Conservation (phyloP, 208 protist species). For the Leishmania turanica region DNA sequence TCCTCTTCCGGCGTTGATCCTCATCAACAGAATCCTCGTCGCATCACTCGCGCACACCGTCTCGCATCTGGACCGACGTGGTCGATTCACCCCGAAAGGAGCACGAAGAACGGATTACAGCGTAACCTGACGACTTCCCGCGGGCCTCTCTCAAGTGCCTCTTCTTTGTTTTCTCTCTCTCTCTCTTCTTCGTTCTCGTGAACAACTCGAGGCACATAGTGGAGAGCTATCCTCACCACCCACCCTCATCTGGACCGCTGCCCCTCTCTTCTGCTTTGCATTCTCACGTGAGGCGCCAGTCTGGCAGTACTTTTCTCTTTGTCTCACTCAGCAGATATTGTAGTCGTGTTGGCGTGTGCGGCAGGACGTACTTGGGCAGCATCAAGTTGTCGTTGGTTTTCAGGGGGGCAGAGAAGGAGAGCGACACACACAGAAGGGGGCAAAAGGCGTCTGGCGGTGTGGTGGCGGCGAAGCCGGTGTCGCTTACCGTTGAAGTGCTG, state of each 20-base stretch:
- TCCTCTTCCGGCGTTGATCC: neutral
- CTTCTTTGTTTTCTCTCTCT: neutral
- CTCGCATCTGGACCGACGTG: neutral
- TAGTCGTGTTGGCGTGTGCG: neutral
- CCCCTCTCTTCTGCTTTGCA: neutral
- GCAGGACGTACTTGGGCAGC: neutral
- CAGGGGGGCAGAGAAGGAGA: neutral
- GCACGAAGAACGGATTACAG: neutral
- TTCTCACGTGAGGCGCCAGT: neutral
- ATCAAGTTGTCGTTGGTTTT: neutral
- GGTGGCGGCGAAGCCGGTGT: neutral
- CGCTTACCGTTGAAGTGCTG: neutral
- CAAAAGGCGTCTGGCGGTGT: neutral
- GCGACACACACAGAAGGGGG: neutral
- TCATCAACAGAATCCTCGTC: neutral
- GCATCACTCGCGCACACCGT: neutral
- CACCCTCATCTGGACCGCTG: neutral
- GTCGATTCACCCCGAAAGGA: neutral
- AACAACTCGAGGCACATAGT: neutral
- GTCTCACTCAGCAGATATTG: neutral
- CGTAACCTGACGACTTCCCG: neutral
- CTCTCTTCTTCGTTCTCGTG: neutral
- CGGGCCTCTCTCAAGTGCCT: neutral
- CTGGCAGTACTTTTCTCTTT: neutral
- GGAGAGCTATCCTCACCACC: neutral